Conservation (phyloP, 371 early-diverging fungal species). For the Mucor saturninus region DNA sequence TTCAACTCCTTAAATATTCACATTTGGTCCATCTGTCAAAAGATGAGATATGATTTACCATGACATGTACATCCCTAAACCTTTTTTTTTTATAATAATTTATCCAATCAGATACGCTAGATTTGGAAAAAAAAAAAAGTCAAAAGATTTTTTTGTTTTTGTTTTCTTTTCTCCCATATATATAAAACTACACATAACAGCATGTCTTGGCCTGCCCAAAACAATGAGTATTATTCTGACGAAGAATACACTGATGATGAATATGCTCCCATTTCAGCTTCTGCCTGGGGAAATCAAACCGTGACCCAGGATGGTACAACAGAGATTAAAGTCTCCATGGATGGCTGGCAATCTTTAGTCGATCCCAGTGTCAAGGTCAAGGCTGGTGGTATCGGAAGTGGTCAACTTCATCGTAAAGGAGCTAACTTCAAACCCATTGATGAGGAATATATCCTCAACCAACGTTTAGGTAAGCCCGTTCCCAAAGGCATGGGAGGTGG, state of each 20-base stretch:
- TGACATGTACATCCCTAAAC: too few relatives aligned
- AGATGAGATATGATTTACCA: too few relatives aligned
- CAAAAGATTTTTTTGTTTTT: too few relatives aligned
- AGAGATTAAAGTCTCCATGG: slow-evolving; percentile 30
- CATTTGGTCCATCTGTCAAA: too few relatives aligned
- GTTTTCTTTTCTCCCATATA: too few relatives aligned
- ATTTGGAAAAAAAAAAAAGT: too few relatives aligned
- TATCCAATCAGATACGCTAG: too few relatives aligned
- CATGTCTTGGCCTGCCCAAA: not conserved
- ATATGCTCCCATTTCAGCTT: slow-evolving; percentile 8
- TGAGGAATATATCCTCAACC: slow-evolving; percentile 44
- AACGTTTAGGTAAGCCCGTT: slow-evolving; percentile 41
- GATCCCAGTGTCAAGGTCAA: slow-evolving; percentile 48
- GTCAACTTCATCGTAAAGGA: slow-evolving; percentile 53
- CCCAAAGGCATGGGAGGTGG: slow-evolving; percentile 27
- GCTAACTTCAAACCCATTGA: slow-evolving; percentile 52
- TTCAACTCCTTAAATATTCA: too few relatives aligned
- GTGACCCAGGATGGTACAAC: slow-evolving; percentile 19
- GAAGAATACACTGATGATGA: slow-evolving; percentile 10
- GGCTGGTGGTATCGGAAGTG: slow-evolving; percentile 46
- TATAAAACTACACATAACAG: too few relatives aligned
- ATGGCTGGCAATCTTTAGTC: slow-evolving; percentile 45
- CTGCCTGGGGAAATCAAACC: slow-evolving; percentile 16
- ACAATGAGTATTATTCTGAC: not conserved
- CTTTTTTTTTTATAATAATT: too few relatives aligned